Evolutionary conservation across 1,284 basidiomycete genomes (phyloP).

Genomic region (Vanrija humicola): DNA sequence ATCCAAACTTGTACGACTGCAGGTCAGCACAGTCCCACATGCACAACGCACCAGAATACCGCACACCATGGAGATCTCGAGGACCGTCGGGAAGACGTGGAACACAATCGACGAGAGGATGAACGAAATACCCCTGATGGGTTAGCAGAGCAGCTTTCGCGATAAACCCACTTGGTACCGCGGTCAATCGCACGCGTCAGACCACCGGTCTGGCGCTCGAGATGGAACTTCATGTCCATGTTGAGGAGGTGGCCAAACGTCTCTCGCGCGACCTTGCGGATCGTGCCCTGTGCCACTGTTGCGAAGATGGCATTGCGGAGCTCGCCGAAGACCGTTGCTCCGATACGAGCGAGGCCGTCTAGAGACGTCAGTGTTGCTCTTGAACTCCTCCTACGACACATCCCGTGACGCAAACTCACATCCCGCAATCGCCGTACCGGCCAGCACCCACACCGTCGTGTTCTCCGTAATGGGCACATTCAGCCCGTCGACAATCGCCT

Average conservation of each 20-base stretch:
- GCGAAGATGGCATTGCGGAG: conserved; percentile 95
- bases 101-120: conserved; percentile 90
- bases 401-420: conserved; percentile 58
- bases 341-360: conserved; percentile 89
- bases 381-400: no score
- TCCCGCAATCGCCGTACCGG: conserved; percentile 81
- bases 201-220: conserved; percentile 90
- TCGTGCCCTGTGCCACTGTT: conserved; percentile 88
- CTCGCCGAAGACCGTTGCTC: conserved; percentile 85
- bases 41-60: conserved; percentile 73
- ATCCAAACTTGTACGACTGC: conserved; percentile 93
- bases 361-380: conserved; percentile 1
- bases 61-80: conserved; percentile 95
- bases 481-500: conserved; percentile 80
- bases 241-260: conserved; percentile 91
- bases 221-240: conserved; percentile 88
- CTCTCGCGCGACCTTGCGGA: conserved; percentile 85
- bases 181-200: conserved; percentile 93
- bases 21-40: neutral
- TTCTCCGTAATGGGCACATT: conserved; percentile 75
- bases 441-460: conserved; percentile 85
- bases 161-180: conserved; percentile 89
- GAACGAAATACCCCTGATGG: conserved; percentile 85
- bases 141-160: no score
- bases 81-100: conserved; percentile 89